Conservation (phyloP, 2,329 filamentous ascomycete genomes). For the Graphiopsis chlorocephala region DNA sequence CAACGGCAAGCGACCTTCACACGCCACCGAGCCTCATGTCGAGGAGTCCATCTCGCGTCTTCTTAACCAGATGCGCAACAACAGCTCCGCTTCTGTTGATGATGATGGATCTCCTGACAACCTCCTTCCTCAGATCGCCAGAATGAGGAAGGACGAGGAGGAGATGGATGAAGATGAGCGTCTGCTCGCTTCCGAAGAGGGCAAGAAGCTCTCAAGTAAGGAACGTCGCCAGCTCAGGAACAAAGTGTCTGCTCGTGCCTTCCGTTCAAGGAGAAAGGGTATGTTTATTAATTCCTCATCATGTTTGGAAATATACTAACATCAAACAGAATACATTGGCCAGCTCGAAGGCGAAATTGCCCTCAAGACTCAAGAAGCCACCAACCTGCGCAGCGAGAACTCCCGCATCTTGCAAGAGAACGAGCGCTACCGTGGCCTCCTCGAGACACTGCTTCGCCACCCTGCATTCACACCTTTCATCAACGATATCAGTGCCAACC, state of each 20-base stretch:
- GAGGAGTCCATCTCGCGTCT: slow-evolving; percentile 94
- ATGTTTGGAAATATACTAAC: slow-evolving; percentile 49
- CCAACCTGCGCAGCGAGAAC: slow-evolving; percentile 78
- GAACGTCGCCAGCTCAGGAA: slow-evolving; percentile 95
- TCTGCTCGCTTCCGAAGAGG: slow-evolving; percentile 90
- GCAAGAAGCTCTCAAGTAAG: slow-evolving; percentile 98
- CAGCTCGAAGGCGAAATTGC: slow-evolving; percentile 91
- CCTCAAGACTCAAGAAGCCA: slow-evolving; percentile 76
- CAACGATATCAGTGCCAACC: slow-evolving; percentile 42
- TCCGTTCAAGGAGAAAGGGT: slow-evolving; percentile 98
- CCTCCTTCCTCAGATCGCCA: slow-evolving; percentile 65
- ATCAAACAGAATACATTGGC: slow-evolving; percentile 78
- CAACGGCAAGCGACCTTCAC: slow-evolving; percentile 47
- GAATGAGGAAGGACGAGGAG: slow-evolving; percentile 87
- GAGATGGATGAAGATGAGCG: slow-evolving; percentile 99
- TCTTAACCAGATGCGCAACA: slow-evolving; percentile 84
- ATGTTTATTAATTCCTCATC: slow-evolving; percentile 37
- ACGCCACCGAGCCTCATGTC: slow-evolving; percentile 46
- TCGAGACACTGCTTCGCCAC: slow-evolving; percentile 65
- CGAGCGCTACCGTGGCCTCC: slow-evolving; percentile 59
- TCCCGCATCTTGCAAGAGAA: slow-evolving; percentile 68
- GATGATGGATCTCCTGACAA: slow-evolving; percentile 43
- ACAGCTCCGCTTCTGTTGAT: slow-evolving; percentile 56
- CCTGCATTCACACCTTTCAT: slow-evolving; percentile 48
- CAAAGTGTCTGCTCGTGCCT: slow-evolving; percentile 96